These are phyloP conservation scores for Aspergillus mulundensis DNA, from an alignment of 495 filamentous ascomycete genomes.

Conservation along the genomic window DNA sequence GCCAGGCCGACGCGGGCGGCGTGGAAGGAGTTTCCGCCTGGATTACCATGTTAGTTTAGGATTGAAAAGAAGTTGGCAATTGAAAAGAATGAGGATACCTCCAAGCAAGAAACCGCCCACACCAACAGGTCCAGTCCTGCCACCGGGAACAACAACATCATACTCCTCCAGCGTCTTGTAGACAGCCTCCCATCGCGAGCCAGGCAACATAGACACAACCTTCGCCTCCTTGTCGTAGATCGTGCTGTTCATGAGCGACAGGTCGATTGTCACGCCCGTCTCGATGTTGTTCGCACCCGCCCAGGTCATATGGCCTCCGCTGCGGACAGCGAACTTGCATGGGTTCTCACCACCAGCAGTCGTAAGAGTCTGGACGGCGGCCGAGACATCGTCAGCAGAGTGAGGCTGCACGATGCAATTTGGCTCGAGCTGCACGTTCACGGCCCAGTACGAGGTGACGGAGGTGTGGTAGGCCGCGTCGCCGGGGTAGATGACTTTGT, in stretches of 20 bases:
- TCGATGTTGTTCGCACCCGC: constrained; percentile 34
- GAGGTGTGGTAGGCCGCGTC: constrained; percentile 11
- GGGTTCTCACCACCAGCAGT: constrained; percentile 11
- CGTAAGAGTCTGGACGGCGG: constrained; percentile 26
- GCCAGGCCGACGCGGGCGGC: constrained; percentile 39
- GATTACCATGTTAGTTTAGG: no score
- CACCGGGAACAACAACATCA: constrained; percentile 35
- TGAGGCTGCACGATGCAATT: constrained; percentile 33
- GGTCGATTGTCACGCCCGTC: constrained; percentile 49
- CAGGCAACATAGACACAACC: constrained; percentile 38
- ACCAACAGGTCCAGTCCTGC: constrained; percentile 38
- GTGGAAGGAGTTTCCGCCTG: constrained; percentile 40
- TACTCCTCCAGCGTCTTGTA: constrained; percentile 32
- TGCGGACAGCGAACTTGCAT: constrained; percentile 44
- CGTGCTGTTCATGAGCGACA: constrained; percentile 39
- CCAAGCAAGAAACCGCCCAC: constrained; percentile 41
- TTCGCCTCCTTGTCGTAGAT: constrained; percentile 34
- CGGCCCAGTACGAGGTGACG: constrained; percentile 28
- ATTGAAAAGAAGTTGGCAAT: no score
- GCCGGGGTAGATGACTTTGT: constrained; percentile 9
- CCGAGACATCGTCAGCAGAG: constrained; percentile 32
- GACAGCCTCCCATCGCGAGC: constrained; percentile 42
- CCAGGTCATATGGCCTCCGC: constrained; percentile 45
- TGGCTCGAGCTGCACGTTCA: constrained; percentile 31
- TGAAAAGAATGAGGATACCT: constrained; percentile 21